phyloP scores from a whole-genome alignment of 306 rosid species.

The Glycyrrhiza uralensis region DNA sequence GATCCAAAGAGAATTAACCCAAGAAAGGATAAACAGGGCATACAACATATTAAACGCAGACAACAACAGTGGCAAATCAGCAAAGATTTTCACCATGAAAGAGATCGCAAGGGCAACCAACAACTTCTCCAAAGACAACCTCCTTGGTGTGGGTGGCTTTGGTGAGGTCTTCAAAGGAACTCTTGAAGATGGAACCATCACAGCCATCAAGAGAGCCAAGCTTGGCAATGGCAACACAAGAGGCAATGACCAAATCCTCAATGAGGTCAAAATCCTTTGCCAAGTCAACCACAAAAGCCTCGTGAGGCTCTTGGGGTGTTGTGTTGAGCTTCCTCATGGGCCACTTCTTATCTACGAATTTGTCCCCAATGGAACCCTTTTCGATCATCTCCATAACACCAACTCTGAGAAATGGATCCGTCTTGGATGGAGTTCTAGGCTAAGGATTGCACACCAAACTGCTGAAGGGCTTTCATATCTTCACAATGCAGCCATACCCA shows the following conservation, averaged over 20 bases:
- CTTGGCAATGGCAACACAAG: slow-evolving; percentile 35
- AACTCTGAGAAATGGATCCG: background rate
- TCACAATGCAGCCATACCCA: slow-evolving; percentile 40
- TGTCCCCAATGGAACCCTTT: slow-evolving; percentile 46
- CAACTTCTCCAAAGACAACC: slow-evolving; percentile 45
- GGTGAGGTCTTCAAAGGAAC: slow-evolving; percentile 51
- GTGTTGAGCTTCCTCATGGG: slow-evolving; percentile 40
- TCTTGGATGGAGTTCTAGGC: slow-evolving; percentile 35
- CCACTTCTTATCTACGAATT: slow-evolving; percentile 44
- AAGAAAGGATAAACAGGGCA: slow-evolving; percentile 1
- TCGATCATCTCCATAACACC: slow-evolving; percentile 40
- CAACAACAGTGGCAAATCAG: slow-evolving; percentile 36
- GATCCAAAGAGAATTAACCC: background rate
- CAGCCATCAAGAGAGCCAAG: slow-evolving; percentile 45
- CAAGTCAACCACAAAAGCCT: slow-evolving; percentile 50
- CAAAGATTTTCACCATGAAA: slow-evolving; percentile 43
- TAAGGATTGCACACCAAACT: slow-evolving; percentile 31
- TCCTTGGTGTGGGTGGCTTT: slow-evolving; percentile 41
- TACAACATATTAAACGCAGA: slow-evolving; percentile 15
- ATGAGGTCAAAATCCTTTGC: slow-evolving; percentile 51
- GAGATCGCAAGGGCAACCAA: slow-evolving; percentile 46
- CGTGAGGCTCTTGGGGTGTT: slow-evolving; percentile 42
- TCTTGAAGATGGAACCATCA: slow-evolving; percentile 33
- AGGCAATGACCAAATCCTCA: slow-evolving; percentile 45
- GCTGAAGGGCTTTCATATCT: slow-evolving; percentile 46